A percentile compares a stretch with the other conserved stretches of the same genome.
Evolutionary conservation across 2,329 filamentous ascomycete genomes (phyloP).

Genomic region (Paramyrothecium roridum): DNA sequence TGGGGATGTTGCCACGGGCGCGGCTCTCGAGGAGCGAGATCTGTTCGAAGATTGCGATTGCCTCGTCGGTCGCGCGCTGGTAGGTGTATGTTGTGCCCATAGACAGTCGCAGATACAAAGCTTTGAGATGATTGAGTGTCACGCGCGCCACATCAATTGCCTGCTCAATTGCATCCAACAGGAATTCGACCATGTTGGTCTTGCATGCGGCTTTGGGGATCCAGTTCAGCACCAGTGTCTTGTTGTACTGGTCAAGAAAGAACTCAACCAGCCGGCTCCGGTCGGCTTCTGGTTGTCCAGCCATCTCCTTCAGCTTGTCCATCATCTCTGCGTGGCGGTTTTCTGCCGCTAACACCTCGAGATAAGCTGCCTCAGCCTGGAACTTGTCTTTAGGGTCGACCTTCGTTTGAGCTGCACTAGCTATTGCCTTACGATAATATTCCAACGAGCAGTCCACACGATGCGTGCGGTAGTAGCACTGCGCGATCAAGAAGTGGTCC

Average conservation of each 20-base stretch:
- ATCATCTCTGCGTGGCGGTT: slow-evolving; percentile 33
- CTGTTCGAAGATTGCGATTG: slow-evolving; percentile 30
- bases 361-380: slow-evolving; percentile 32
- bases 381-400: slow-evolving; percentile 28
- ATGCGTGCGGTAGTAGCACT: slow-evolving; percentile 29
- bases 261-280: slow-evolving; percentile 29
- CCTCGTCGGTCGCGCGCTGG: slow-evolving; percentile 27
- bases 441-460: slow-evolving; percentile 26
- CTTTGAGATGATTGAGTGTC: slow-evolving; percentile 31
- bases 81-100: slow-evolving; percentile 31
- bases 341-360: slow-evolving; percentile 31
- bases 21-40: slow-evolving; percentile 34
- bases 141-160: slow-evolving; percentile 28
- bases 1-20: slow-evolving; percentile 34
- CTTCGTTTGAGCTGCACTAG: slow-evolving; percentile 17
- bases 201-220: slow-evolving; percentile 37
- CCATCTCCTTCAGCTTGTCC: slow-evolving; percentile 28
- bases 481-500: slow-evolving; percentile 34
- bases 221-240: slow-evolving; percentile 32
- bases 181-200: slow-evolving; percentile 22
- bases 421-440: slow-evolving; percentile 34
- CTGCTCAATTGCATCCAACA: slow-evolving; percentile 23
- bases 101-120: slow-evolving; percentile 33
- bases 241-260: slow-evolving; percentile 29
- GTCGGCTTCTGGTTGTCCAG: slow-evolving; percentile 18